Percentiles rank a stretch among this genome's conserved stretches.
Conservation (phyloP, 306 rosid genomes). For the Sindora glabra region DNA sequence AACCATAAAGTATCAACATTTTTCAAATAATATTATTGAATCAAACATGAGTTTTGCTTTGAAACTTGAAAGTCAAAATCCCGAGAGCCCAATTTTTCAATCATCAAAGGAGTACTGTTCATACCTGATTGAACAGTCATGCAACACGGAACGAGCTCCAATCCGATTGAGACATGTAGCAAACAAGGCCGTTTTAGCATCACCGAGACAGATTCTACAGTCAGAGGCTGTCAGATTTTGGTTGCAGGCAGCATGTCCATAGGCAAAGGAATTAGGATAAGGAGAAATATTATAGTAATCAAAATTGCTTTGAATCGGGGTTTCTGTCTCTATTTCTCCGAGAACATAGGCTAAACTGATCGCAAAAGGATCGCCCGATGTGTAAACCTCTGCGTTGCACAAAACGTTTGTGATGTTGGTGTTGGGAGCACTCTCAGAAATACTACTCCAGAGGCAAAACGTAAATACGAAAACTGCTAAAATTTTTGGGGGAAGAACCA, state of each 20-base stretch:
- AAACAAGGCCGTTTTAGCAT: conserved; percentile 38
- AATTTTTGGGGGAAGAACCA: conserved; percentile 21
- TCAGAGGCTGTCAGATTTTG: conserved; percentile 41
- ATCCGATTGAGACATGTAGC: conserved; percentile 37
- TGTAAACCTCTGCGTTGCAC: conserved; percentile 43
- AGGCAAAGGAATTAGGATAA: conserved; percentile 65
- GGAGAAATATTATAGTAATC: conserved; percentile 57
- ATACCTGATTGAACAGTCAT: conserved; percentile 57
- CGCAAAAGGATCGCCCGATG: conserved; percentile 50
- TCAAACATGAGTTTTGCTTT: no score
- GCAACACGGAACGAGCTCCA: conserved; percentile 55
- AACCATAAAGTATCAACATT: no score
- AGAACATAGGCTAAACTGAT: conserved; percentile 43
- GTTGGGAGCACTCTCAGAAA: conserved; percentile 31
- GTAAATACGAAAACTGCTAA: conserved; percentile 8
- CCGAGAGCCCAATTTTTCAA: not conserved
- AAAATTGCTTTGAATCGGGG: conserved; percentile 18
- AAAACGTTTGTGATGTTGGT: conserved; percentile 32
- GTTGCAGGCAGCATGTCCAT: conserved; percentile 67
- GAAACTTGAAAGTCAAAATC: not conserved
- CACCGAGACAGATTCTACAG: conserved; percentile 51
- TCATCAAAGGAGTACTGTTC: conserved; percentile 75
- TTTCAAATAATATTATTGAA: no score
- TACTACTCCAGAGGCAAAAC: not conserved
- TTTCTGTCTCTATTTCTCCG: conserved; percentile 23